Conservation (phyloP, 176 grass and related monocot species). For the Canna indica region DNA sequence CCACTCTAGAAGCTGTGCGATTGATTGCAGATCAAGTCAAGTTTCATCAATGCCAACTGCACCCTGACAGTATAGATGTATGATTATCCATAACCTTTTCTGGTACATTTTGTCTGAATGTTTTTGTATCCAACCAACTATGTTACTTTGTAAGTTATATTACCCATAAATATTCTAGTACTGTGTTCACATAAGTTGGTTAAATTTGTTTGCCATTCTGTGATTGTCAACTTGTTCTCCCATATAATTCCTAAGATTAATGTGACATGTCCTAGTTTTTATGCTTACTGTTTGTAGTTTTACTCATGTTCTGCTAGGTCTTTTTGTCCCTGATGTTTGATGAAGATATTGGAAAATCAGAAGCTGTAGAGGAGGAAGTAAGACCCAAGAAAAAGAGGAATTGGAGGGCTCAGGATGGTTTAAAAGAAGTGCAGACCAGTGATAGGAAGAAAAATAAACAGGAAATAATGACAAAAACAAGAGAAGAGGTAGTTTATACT, state of each 20-base stretch:
- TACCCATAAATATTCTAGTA: too few relatives aligned
- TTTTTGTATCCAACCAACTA: background rate
- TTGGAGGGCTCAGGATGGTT: conserved; percentile 41
- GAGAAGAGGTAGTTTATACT: conserved; percentile 66
- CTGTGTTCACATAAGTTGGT: background rate
- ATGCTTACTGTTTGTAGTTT: background rate
- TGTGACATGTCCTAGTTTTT: background rate
- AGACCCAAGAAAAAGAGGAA: conserved; percentile 61
- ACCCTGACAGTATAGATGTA: conserved; percentile 83
- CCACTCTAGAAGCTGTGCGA: conserved; percentile 78
- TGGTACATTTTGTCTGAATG: background rate
- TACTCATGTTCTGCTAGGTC: conserved; percentile 31
- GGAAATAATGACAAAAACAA: conserved; percentile 61
- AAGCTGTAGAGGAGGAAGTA: conserved; percentile 33
- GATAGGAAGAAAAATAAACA: conserved; percentile 68
- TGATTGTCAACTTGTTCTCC: conserved; percentile 1
- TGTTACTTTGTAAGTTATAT: background rate
- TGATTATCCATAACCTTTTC: background rate
- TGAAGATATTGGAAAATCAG: conserved; percentile 67
- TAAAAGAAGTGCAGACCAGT: conserved; percentile 39
- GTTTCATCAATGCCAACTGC: conserved; percentile 70
- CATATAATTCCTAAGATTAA: background rate
- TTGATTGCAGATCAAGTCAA: conserved; percentile 83
- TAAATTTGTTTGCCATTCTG: conserved; percentile 8
- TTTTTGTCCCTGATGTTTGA: conserved; percentile 89